Conservation (phyloP, 1,284 basidiomycete species). For the Schizophyllum commune region DNA sequence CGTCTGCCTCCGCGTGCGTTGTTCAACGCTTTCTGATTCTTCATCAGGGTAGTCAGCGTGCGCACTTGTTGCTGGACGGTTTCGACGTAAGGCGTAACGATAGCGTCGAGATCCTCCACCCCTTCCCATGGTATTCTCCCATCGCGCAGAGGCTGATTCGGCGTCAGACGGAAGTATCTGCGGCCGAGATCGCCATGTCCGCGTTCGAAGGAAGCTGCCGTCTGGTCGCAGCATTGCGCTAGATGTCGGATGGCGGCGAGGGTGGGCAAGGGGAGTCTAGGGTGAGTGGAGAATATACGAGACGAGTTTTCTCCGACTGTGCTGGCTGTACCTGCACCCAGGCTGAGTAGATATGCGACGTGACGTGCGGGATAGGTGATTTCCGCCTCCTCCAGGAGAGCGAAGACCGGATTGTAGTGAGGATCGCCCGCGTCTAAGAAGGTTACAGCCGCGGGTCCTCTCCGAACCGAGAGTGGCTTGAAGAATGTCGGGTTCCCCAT, state of each 20-base stretch:
- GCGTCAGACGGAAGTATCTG: not conserved
- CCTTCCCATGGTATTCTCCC: not conserved
- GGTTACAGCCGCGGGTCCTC: not conserved
- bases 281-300: not conserved
- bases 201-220: not conserved
- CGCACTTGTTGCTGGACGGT: not conserved
- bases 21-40: not conserved
- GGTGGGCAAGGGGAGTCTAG: not conserved
- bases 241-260: not conserved
- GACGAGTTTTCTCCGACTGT: not conserved
- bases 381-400: not conserved
- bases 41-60: not conserved
- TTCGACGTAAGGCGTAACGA: not conserved
- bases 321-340: not conserved
- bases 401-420: not conserved
- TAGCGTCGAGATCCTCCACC: not conserved
- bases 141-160: not conserved
- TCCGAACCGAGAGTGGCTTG: not conserved
- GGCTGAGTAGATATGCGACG: not conserved
- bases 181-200: not conserved
- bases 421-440: not conserved
- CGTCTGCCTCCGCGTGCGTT: not conserved
- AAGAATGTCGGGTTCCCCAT: not conserved
- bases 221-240: not conserved
- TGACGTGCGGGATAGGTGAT: not conserved